Evolutionary conservation across 2,329 filamentous ascomycete species (phyloP).

Genomic region (Penicillium occitanis): DNA sequence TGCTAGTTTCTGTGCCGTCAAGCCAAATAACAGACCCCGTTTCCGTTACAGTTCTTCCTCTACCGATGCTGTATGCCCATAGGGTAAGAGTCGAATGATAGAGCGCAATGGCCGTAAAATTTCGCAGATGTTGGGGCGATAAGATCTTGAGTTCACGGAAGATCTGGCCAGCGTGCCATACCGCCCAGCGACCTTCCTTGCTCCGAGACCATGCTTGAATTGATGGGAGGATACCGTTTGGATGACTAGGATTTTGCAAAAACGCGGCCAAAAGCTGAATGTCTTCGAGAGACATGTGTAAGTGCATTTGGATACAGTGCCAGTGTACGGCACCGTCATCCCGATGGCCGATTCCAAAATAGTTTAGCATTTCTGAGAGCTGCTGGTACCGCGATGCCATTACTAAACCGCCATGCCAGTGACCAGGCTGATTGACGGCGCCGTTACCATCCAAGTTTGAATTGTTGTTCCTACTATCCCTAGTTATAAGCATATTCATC

Average conservation of each 20-base stretch:
- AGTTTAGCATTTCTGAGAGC: conserved; percentile 58
- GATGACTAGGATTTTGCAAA: neutral
- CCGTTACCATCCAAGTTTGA: neutral
- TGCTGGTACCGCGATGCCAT: conserved; percentile 61
- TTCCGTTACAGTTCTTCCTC: neutral
- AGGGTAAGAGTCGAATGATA: conserved; percentile 5
- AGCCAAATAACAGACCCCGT: neutral
- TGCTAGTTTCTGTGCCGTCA: neutral
- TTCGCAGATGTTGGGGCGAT: neutral
- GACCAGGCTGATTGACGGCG: conserved; percentile 41
- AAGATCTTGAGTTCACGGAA: conserved; percentile 7
- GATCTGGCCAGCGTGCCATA: conserved; percentile 23
- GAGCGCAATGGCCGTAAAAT: neutral
- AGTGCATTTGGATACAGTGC: conserved; percentile 37
- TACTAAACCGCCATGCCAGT: conserved; percentile 44
- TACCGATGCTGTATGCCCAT: conserved; percentile 7
- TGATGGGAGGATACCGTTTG: neutral
- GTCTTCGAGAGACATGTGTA: conserved; percentile 44
- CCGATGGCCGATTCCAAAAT: conserved; percentile 44
- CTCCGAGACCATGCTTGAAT: conserved; percentile 1
- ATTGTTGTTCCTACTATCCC: neutral
- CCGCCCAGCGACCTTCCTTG: conserved; percentile 2
- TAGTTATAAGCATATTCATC: conserved; percentile 43
- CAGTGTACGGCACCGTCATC: conserved; percentile 35
- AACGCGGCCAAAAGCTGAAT: conserved; percentile 4